These are phyloP conservation scores for Nyssa sinensis DNA, from an alignment of 148 eudicot genomes.

Conservation along the genomic window DNA sequence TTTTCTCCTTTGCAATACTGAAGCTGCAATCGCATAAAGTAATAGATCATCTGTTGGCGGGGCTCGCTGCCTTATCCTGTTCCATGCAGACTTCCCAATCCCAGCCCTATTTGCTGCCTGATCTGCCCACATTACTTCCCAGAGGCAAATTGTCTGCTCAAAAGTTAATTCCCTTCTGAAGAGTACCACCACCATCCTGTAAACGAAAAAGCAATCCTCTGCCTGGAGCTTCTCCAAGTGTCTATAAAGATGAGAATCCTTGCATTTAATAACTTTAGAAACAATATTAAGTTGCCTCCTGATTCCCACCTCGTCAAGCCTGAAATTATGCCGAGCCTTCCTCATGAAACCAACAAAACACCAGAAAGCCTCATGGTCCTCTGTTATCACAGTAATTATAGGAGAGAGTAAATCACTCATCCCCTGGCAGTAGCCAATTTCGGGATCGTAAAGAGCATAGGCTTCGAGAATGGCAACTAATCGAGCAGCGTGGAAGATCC, in stretches of 20 bases:
- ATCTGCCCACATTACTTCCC: slow-evolving; percentile 99
- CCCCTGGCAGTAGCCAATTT: slow-evolving; percentile 97
- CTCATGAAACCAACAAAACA: slow-evolving; percentile 97
- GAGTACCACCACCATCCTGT: slow-evolving; percentile 96
- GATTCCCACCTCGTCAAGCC: slow-evolving; percentile 95
- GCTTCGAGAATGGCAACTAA: slow-evolving; percentile 94
- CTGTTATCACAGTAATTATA: slow-evolving; percentile 69
- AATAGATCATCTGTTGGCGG: slow-evolving; percentile 94
- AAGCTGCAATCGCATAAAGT: slow-evolving; percentile 90
- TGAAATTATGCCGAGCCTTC: slow-evolving; percentile 92
- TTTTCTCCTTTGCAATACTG: slow-evolving; percentile 88
- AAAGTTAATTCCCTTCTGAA: slow-evolving; percentile 85
- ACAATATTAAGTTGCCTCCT: slow-evolving; percentile 74
- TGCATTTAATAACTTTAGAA: slow-evolving; percentile 80
- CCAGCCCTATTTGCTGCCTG: slow-evolving; percentile 92
- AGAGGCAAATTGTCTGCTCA: slow-evolving; percentile 87
- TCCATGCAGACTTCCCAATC: slow-evolving; percentile 87
- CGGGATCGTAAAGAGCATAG: slow-evolving; percentile 83
- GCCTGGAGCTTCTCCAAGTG: slow-evolving; percentile 93
- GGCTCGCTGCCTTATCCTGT: slow-evolving; percentile 82
- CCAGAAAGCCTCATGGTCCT: slow-evolving; percentile 95
- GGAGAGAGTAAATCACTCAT: slow-evolving; percentile 99
- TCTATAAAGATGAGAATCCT: slow-evolving; percentile 86
- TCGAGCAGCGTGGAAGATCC: slow-evolving; percentile 90
- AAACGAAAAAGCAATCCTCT: slow-evolving; percentile 95